These are phyloP conservation scores for Calonectria leucothoes DNA, from an alignment of 2,329 filamentous ascomycete genomes.

Conservation along the genomic window DNA sequence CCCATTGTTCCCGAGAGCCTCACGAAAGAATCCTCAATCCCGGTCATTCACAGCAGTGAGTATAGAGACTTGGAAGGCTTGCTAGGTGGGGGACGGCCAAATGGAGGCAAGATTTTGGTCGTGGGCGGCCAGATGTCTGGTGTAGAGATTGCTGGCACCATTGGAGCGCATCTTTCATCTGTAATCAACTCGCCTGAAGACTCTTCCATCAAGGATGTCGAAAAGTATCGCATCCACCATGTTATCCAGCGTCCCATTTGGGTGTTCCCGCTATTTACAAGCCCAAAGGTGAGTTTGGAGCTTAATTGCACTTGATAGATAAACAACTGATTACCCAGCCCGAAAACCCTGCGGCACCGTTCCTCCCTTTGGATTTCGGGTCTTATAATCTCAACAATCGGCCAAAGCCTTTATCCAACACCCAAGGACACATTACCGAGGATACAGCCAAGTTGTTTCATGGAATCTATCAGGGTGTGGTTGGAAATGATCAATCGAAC, in stretches of 20 bases:
- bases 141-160: slow-evolving; percentile 78
- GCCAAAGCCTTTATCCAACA: slow-evolving; percentile 68
- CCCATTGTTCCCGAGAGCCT: slow-evolving; percentile 62
- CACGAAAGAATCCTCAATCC: slow-evolving; percentile 51
- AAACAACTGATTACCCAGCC: slow-evolving; percentile 44
- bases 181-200: slow-evolving; percentile 63
- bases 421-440: slow-evolving; percentile 71
- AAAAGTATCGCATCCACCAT: slow-evolving; percentile 73
- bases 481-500: slow-evolving; percentile 67
- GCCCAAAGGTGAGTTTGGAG: slow-evolving; percentile 56
- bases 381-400: slow-evolving; percentile 77
- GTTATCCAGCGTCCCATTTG: slow-evolving; percentile 77
- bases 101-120: slow-evolving; percentile 73
- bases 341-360: slow-evolving; percentile 63
- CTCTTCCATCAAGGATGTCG: slow-evolving; percentile 53
- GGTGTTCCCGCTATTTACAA: slow-evolving; percentile 72
- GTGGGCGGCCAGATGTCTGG: slow-evolving; percentile 88
- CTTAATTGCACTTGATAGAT: rapidly evolving
- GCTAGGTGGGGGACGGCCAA: slow-evolving; percentile 51
- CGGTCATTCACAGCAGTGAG: slow-evolving; percentile 75
- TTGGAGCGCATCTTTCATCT: slow-evolving; percentile 78
- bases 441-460: slow-evolving; percentile 68
- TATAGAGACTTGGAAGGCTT: slow-evolving; percentile 68
- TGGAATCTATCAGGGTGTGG: slow-evolving; percentile 56
- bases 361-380: slow-evolving; percentile 78